Conservation (phyloP, 73 alveolate species). For the Uronychia binucleata region DNA sequence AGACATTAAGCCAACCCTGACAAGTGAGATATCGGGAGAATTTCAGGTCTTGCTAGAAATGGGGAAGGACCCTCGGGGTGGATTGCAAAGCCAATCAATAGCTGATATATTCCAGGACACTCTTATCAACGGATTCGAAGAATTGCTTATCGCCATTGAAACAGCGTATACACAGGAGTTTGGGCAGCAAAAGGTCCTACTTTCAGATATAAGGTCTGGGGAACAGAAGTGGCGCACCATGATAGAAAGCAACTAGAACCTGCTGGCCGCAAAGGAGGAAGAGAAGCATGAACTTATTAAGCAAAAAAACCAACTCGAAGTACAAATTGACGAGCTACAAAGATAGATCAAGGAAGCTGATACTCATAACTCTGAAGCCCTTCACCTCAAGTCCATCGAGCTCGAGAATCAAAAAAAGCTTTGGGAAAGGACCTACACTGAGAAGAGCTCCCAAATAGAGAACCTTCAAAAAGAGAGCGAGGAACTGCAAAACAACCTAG, state of each 20-base stretch:
- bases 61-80: slow-evolving; percentile 1
- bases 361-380: slow-evolving; percentile 13
- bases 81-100: not conserved
- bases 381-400: slow-evolving; percentile 29
- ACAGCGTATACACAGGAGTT: not conserved
- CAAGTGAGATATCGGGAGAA: not conserved
- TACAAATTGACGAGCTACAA: slow-evolving; percentile 13
- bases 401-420: slow-evolving; percentile 6
- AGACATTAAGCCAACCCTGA: not conserved
- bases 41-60: not conserved
- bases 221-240: slow-evolving; percentile 16
- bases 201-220: slow-evolving; percentile 3
- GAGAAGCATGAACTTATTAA: not conserved
- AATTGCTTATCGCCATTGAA: not conserved
- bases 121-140: not conserved
- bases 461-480: slow-evolving; percentile 32
- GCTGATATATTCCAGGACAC: not conserved
- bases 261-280: not conserved
- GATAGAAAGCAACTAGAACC: not conserved
- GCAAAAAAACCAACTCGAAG: slow-evolving; percentile 11
- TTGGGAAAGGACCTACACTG: slow-evolving; percentile 22
- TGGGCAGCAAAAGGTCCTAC: not conserved
- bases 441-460: slow-evolving; percentile 14
- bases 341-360: slow-evolving; percentile 28
- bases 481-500: slow-evolving; percentile 16